These are phyloP conservation scores for Globisporangium alternatum DNA, from an alignment of 352 stramenopile species.

Conservation along the genomic window DNA sequence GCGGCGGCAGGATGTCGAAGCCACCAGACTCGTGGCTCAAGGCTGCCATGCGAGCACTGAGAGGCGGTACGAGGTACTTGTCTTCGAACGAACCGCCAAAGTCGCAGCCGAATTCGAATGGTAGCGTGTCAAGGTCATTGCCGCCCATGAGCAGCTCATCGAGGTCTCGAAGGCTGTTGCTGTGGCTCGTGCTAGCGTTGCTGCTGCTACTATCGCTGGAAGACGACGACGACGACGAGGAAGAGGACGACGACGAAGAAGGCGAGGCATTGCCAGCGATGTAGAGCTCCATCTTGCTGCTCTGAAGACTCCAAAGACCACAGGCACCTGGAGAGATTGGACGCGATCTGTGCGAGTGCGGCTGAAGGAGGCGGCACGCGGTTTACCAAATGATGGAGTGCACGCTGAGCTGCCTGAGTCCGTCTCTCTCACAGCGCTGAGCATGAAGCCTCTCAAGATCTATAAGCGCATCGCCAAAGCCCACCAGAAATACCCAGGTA, in stretches of 20 bases:
- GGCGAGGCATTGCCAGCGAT: not conserved
- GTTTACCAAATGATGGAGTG: conserved; percentile 13
- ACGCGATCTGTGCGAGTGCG: not conserved
- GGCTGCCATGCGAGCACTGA: not conserved
- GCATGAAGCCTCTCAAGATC: conserved; percentile 4
- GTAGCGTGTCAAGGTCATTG: conserved; percentile 29
- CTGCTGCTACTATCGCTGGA: conserved; percentile 3
- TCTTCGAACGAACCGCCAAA: conserved; percentile 38
- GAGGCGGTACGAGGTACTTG: conserved; percentile 21
- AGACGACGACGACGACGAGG: not conserved
- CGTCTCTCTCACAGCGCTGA: not conserved
- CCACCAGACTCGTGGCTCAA: conserved; percentile 9
- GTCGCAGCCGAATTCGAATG: conserved; percentile 41
- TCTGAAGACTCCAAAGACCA: not conserved
- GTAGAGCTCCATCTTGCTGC: conserved; percentile 9
- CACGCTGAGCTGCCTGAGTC: not conserved
- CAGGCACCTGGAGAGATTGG: not conserved
- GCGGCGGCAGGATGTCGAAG: conserved; percentile 11
- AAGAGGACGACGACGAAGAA: not conserved
- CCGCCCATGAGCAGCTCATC: conserved; percentile 35
- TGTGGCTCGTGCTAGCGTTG: conserved; percentile 1
- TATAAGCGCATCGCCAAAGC: not conserved
- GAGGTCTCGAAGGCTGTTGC: conserved; percentile 26
- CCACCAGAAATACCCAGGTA: no score
- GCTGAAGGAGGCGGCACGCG: conserved; percentile 3